Conservation (phyloP, 2,329 filamentous ascomycete genomes). For the Coniochaeta sp. region DNA sequence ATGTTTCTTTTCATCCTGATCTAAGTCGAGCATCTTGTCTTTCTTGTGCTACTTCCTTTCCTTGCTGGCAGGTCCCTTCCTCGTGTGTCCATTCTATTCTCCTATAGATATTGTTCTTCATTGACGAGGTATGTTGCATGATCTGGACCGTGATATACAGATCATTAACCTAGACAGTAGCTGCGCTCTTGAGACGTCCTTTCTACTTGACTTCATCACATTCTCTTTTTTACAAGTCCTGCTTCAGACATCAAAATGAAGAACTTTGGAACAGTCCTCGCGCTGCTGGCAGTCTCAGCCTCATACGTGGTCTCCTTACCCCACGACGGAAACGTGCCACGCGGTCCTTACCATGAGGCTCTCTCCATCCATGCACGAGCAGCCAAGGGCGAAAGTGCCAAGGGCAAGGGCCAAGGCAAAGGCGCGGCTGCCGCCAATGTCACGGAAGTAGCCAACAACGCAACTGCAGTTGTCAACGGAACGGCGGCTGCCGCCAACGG, state of each 20-base stretch:
- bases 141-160: not conserved
- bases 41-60: not conserved
- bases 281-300: constrained; percentile 6
- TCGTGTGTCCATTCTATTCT: not conserved
- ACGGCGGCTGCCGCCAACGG: constrained; percentile 1
- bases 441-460: not conserved
- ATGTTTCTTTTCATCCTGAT: not conserved
- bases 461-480: not conserved
- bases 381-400: not conserved
- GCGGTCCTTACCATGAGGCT: not conserved
- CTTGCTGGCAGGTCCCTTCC: not conserved
- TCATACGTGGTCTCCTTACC: constrained; percentile 6
- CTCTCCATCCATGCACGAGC: not conserved
- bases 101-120: not conserved
- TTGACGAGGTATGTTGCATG: constrained; percentile 1
- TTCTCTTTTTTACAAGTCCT: not conserved
- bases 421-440: not conserved
- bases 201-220: not conserved
- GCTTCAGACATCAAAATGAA: constrained; percentile 5
- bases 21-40: not conserved
- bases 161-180: not conserved
- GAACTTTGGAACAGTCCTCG: constrained; percentile 7
- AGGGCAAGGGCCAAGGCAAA: not conserved
- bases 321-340: constrained; percentile 1
- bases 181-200: not conserved